Base-by-base conservation (phyloP, 2,329 filamentous ascomycete species). In the Pseudogymnoascus verrucosus region DNA sequence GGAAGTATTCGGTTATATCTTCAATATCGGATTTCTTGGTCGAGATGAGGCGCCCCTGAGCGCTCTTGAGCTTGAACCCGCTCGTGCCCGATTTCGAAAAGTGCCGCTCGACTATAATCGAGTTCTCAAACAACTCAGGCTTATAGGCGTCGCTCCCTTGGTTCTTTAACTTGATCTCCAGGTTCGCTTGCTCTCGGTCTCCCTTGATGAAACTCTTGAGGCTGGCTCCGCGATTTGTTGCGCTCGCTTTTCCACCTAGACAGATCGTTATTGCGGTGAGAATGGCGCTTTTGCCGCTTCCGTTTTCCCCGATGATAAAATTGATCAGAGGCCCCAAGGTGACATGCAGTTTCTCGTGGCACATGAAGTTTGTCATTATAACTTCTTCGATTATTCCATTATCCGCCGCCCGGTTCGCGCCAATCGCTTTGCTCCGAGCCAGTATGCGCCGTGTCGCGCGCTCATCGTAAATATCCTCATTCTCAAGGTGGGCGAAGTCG, bases 221-320 rank as follows among this genome's bases (percentile, higher is more conserved):
- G 70, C 89, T 96, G 61, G 90, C 89, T 40, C 92, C 95, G 67
- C 95, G 89, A 71, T 98, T 98, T 3, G 95, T 98, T 14, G 90
- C 86, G 63, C 91, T 91, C 1, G 95, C 93, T 75, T 97, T 98
- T 19, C 90, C 93, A 65, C 95, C 95, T n/a, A 99, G 81, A 71
- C 95, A 98, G 36, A 99, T 82, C 0, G 92, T 96, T 67, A 99
- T 85, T 4, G 92, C 95, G 0, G 95, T 98, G 28, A 99, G 78
- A 12, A 98, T 89, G 2, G 95, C 95, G 74, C 95, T 99, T 78
- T 99, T 99, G 37, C 95, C 95, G 73, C 93, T 98, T 34, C 95
- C 95, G 73, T 99, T 99, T 75, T 96, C 92, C 14, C 95, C 95
- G 63, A 97, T 93, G 66, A 99, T 93, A 76, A 99, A 99, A 76